Evolutionary conservation across 225 moss, liverwort and hornwort species (phyloP).

Genomic region (Asterella californica): DNA sequence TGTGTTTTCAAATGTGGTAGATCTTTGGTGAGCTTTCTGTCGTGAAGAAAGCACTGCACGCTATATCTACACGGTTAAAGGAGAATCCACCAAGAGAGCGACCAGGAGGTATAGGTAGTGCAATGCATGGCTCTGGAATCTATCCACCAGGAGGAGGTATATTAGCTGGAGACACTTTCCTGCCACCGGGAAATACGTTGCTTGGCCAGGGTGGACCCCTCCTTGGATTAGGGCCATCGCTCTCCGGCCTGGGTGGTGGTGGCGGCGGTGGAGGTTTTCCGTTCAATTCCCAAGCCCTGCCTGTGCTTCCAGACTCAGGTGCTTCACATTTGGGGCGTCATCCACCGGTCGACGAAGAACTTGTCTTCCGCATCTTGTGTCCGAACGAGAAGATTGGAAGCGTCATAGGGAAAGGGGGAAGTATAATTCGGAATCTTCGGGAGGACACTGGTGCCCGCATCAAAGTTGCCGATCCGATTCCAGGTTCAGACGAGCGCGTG

Average conservation of each 20-base stretch:
- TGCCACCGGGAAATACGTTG: conserved; percentile 66
- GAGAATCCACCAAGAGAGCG: conserved; percentile 97
- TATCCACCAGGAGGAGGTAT: conserved; percentile 55
- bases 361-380: conserved; percentile 88
- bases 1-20: conserved; percentile 31
- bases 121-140: conserved; percentile 42
- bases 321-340: conserved; percentile 46
- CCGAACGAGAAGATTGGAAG: conserved; percentile 98
- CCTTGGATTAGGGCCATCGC: conserved; percentile 45
- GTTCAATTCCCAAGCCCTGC: conserved; percentile 55
- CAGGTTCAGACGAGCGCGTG: conserved; percentile 95
- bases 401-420: conserved; percentile 92
- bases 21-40: conserved; percentile 79
- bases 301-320: conserved; percentile 39
- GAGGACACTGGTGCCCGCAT: conserved; percentile 97
- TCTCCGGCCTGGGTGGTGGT: conserved; percentile 40
- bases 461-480: conserved; percentile 94
- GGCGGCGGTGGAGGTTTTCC: conserved; percentile 52
- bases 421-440: conserved; percentile 81
- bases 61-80: conserved; percentile 85
- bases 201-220: conserved; percentile 58
- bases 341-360: conserved; percentile 68
- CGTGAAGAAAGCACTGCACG: conserved; percentile 78
- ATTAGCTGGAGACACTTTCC: conserved; percentile 64
- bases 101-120: conserved; percentile 44